These are phyloP conservation scores for Tremella fuciformis DNA, from an alignment of 768 basidiomycete species.

Conservation along the genomic window DNA sequence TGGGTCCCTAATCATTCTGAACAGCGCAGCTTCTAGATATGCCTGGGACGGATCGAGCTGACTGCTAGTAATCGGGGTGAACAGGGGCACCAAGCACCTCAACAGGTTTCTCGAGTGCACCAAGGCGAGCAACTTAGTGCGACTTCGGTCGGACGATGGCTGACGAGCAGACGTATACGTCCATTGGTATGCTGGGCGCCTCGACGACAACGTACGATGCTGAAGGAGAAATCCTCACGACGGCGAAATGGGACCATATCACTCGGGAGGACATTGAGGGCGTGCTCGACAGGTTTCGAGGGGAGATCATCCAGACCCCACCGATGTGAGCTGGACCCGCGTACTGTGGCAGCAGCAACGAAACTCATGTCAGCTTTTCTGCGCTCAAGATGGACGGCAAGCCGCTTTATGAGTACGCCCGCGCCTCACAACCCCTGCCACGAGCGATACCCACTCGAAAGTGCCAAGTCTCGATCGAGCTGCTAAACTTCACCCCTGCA, in stretches of 20 bases:
- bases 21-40: slow-evolving; percentile 8
- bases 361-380: slow-evolving; percentile 68
- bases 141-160: slow-evolving; percentile 16
- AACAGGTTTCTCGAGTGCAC: slow-evolving; percentile 78
- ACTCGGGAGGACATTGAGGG: slow-evolving; percentile 71
- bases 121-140: slow-evolving; percentile 61
- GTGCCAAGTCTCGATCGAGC: slow-evolving; percentile 75
- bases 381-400: slow-evolving; percentile 98
- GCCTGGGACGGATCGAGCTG: background rate
- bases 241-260: slow-evolving; percentile 61
- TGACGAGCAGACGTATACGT: slow-evolving; percentile 50
- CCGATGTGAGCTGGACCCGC: slow-evolving; percentile 67
- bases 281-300: slow-evolving; percentile 69
- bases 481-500: slow-evolving; percentile 69
- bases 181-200: slow-evolving; percentile 86
- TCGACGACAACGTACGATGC: slow-evolving; percentile 94
- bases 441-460: slow-evolving; percentile 86
- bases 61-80: slow-evolving; percentile 74
- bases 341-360: slow-evolving; percentile 1
- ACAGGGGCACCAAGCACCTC: slow-evolving; percentile 84
- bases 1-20: slow-evolving; percentile 51
- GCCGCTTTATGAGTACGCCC: slow-evolving; percentile 92
- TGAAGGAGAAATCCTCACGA: slow-evolving; percentile 74
- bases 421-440: slow-evolving; percentile 83
- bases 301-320: slow-evolving; percentile 83